Base-by-base conservation (phyloP, 768 basidiomycete species). In the Calvatia gigantea region DNA sequence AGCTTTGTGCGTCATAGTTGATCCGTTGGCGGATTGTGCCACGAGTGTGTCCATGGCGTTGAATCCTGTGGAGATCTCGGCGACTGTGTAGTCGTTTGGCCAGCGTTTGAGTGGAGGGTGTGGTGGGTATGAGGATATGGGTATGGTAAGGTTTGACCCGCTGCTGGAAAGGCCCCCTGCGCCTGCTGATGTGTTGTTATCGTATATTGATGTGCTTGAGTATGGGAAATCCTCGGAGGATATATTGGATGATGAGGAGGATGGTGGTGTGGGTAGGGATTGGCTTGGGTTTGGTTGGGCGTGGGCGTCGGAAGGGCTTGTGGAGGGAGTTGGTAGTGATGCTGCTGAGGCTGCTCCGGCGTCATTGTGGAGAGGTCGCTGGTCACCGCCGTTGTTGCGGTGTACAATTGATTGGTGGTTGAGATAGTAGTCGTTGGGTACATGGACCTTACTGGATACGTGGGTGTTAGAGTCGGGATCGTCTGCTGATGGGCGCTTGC, bases 21-120 rank as follows among this genome's bases (percentile, higher is more conserved):
- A 70, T 37, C 70, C 67, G 6, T 66, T 62, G 4, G 73, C 69
- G 8, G 71, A 69, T 29, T 71, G 70, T 0, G 70, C 66, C 29
- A 67, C 73, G 59, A 69, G 76, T 38, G 55, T 63, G 64, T 78
- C 77, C 76, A 78, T 77, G 37, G 78, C 69, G 33, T 73, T 75
- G 66, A 89, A 86, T 1, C 87, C 86, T 1, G 67, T 64, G 1
- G 84, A 77, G 54, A 88, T 73, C 64, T 88, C 86, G 47, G 75
- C 77, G 19, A 89, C 86, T 7, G 82, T 83, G 65, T 85, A 87
- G 69, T 88, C 87, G 62, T 87, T 87, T 32, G 87, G 87, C 87
- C 87, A 89, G 12, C 85, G 81, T 64, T 87, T 87, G 27, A 85
- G 71, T 2, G 84, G 83, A 2, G 84, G 82, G 60, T 84, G 83